phyloP scores from a whole-genome alignment of 2,329 filamentous ascomycete genomes.

The Curvularia eragrostidis region DNA sequence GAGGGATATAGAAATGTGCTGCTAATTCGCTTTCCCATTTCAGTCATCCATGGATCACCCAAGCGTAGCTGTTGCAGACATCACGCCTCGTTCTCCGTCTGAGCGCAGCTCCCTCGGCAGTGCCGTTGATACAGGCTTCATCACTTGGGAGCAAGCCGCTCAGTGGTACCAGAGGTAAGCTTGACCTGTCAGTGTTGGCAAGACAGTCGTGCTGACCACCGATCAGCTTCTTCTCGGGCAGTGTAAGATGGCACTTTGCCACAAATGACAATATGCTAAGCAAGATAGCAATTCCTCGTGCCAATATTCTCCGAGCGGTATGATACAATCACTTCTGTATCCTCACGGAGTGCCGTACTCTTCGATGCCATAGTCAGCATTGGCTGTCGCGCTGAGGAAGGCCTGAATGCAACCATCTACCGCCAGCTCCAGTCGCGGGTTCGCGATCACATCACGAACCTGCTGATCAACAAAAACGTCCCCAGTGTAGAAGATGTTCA shows the following conservation, averaged over 20 bases:
- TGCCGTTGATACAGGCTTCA: conserved; percentile 34
- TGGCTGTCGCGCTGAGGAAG: conserved; percentile 58
- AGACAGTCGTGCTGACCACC: conserved; percentile 7
- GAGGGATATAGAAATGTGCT: background rate
- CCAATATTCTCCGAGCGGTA: conserved; percentile 56
- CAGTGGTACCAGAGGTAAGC: conserved; percentile 36
- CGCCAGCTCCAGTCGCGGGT: conserved; percentile 41
- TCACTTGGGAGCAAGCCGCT: conserved; percentile 36
- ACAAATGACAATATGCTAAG: conserved; percentile 1
- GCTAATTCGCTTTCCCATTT: conserved; percentile 3
- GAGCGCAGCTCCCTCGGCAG: conserved; percentile 18
- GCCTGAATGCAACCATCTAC: conserved; percentile 50
- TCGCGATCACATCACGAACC: conserved; percentile 54
- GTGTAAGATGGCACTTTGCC: conserved; percentile 21
- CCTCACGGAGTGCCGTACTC: conserved; percentile 57
- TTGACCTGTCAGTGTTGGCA: background rate
- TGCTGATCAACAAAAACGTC: conserved; percentile 52
- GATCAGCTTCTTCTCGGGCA: conserved; percentile 42
- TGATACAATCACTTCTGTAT: conserved; percentile 57
- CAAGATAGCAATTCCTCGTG: conserved; percentile 55
- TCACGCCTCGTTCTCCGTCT: conserved; percentile 5
- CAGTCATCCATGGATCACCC: conserved; percentile 7
- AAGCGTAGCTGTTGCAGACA: conserved; percentile 1
- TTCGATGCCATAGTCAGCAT: conserved; percentile 61
- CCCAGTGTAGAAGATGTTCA: conserved; percentile 59